phyloP scores from a whole-genome alignment of 2,329 filamentous ascomycete species.

The Pseudocercospora crystallina region DNA sequence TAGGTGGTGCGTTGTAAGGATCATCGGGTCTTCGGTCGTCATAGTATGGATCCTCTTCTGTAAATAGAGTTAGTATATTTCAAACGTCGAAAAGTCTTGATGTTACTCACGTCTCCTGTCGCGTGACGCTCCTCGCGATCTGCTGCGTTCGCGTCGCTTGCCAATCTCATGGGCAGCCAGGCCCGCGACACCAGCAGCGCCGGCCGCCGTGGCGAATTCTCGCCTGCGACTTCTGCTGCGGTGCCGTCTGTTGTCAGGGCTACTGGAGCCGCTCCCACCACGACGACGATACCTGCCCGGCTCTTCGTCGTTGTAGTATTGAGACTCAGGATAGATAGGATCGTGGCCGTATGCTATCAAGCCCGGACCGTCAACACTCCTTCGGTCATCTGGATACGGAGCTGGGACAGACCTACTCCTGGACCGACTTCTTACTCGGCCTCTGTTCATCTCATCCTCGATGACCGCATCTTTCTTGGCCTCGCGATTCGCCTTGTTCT shows the following conservation, averaged over 20 bases:
- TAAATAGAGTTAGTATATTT: not conserved
- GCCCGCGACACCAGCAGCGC: conserved; percentile 58
- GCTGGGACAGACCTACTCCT: conserved; percentile 47
- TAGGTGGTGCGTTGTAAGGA: conserved; percentile 37
- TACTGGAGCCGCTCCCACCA: conserved; percentile 44
- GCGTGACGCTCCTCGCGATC: conserved; percentile 25
- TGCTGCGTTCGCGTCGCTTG: conserved; percentile 57
- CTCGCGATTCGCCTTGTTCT: conserved; percentile 60
- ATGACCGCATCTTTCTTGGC: conserved; percentile 46
- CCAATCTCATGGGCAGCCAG: conserved; percentile 59
- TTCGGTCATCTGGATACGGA: conserved; percentile 41
- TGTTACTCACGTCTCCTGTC: conserved; percentile 17
- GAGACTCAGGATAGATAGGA: conserved; percentile 58
- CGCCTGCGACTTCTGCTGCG: conserved; percentile 46
- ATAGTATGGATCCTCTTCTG: conserved; percentile 23
- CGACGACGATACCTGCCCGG: conserved; percentile 44
- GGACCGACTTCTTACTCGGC: conserved; percentile 27
- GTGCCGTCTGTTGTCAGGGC: conserved; percentile 38
- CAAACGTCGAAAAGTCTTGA: not conserved
- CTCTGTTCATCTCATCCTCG: conserved; percentile 35
- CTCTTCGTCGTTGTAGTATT: conserved; percentile 40
- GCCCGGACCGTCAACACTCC: conserved; percentile 47
- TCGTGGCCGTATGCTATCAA: conserved; percentile 66
- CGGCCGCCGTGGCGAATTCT: conserved; percentile 55
- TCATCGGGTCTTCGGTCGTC: conserved; percentile 25